Conservation (phyloP, 768 basidiomycete genomes). For the Mycena venus region DNA sequence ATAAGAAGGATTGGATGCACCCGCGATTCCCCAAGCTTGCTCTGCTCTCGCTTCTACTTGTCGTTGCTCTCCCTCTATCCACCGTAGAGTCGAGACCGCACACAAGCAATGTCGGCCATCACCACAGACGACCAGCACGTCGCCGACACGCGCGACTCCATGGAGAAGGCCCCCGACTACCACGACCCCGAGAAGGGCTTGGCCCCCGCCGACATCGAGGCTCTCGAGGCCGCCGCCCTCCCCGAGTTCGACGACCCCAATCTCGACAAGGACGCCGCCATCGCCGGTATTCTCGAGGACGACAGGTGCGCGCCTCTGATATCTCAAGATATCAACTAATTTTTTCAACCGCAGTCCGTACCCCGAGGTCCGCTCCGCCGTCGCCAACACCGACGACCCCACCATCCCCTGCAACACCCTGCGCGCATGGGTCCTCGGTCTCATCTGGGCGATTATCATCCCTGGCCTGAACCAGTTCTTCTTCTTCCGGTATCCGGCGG, state of each 20-base stretch:
- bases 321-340: too few relatives aligned
- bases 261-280: slow-evolving; percentile 61
- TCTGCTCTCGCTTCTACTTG: too few relatives aligned
- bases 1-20: too few relatives aligned
- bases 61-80: too few relatives aligned
- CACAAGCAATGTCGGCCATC: too few relatives aligned
- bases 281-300: slow-evolving; percentile 58
- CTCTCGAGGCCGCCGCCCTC: slow-evolving; percentile 38
- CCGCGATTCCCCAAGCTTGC: too few relatives aligned
- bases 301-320: too few relatives aligned
- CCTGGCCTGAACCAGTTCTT: slow-evolving; percentile 82
- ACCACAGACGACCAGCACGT: too few relatives aligned
- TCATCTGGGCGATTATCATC: slow-evolving; percentile 70
- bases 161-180: too few relatives aligned
- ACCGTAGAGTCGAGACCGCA: too few relatives aligned
- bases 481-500: slow-evolving; percentile 75
- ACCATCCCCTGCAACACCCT: slow-evolving; percentile 72
- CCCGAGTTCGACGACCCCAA: slow-evolving; percentile 69
- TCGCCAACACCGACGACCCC: slow-evolving; percentile 75
- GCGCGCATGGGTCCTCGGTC: slow-evolving; percentile 80
- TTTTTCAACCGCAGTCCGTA: too few relatives aligned
- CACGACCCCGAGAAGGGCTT: slow-evolving; percentile 11
- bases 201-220: slow-evolving; percentile 6
- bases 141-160: too few relatives aligned
- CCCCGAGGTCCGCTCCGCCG: slow-evolving; percentile 69